A percentile compares a stretch with the other conserved stretches of the same genome.
These are phyloP conservation scores for Plenodomus lindquistii DNA, from an alignment of 2,329 filamentous ascomycete genomes.

Conservation along the genomic window DNA sequence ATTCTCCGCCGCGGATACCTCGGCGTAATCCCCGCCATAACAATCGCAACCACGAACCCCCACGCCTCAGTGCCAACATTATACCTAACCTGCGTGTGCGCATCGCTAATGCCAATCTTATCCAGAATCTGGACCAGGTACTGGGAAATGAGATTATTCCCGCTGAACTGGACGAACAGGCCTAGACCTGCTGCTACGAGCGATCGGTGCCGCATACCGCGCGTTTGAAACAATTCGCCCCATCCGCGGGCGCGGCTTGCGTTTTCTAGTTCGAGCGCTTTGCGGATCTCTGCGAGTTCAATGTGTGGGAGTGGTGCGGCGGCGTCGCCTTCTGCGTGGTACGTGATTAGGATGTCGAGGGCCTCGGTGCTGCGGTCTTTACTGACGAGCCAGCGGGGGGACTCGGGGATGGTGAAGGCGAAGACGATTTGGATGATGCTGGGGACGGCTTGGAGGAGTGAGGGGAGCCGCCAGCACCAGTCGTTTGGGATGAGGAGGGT, in stretches of 20 bases:
- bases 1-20: conserved; percentile 59
- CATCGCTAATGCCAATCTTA: conserved; percentile 62
- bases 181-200: conserved; percentile 65
- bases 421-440: conserved; percentile 65
- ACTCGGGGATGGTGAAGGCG: conserved; percentile 67
- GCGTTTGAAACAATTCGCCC: conserved; percentile 63
- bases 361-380: conserved; percentile 68
- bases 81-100: conserved; percentile 41
- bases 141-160: conserved; percentile 66
- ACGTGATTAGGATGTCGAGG: conserved; percentile 63
- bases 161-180: conserved; percentile 69
- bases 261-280: conserved; percentile 64
- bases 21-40: conserved; percentile 60
- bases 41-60: conserved; percentile 61
- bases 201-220: conserved; percentile 67
- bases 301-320: conserved; percentile 62
- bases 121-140: conserved; percentile 66
- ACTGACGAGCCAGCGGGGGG: conserved; percentile 66
- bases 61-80: conserved; percentile 64
- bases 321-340: conserved; percentile 65
- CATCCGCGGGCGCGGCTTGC: conserved; percentile 57
- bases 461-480: conserved; percentile 71
- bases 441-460: conserved; percentile 65
- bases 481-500: conserved; percentile 61
- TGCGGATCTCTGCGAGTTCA: conserved; percentile 68